Percentiles rank a stretch among this genome's conserved stretches.
These are phyloP conservation scores for Flaveria linearis DNA, from an alignment of 129 eudicot species.

Conservation along the genomic window DNA sequence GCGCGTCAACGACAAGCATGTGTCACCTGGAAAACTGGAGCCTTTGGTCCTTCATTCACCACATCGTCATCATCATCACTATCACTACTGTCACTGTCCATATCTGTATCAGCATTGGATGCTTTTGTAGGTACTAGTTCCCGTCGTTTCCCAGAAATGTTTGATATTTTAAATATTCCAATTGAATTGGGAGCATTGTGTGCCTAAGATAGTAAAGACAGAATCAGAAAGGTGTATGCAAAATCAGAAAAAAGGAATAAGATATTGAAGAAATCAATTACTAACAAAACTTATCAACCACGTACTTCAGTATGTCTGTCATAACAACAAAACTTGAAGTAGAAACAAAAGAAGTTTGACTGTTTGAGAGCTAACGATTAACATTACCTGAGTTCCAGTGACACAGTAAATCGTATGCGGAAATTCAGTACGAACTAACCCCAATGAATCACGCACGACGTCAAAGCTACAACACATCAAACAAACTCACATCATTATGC, in stretches of 20 bases:
- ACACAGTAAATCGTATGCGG: conserved; percentile 85
- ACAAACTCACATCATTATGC: not conserved
- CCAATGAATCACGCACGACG: conserved; percentile 76
- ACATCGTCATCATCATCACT: conserved; percentile 70
- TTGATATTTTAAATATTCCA: conserved; percentile 82
- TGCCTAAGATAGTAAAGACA: conserved; percentile 49
- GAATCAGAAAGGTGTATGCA: not conserved
- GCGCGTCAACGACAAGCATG: not conserved
- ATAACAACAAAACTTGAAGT: not conserved
- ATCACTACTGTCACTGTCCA: conserved; percentile 76
- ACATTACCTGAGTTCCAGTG: conserved; percentile 84
- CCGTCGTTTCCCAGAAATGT: conserved; percentile 80
- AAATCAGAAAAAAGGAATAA: no score
- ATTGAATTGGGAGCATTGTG: conserved; percentile 73
- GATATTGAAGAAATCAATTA: not conserved
- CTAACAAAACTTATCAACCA: not conserved
- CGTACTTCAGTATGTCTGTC: not conserved
- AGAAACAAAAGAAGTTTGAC: not conserved
- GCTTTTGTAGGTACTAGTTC: conserved; percentile 64
- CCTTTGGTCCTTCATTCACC: conserved; percentile 50
- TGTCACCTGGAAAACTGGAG: conserved; percentile 77
- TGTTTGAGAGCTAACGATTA: not conserved
- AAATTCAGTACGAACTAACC: conserved; percentile 83
- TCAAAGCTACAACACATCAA: conserved; percentile 64
- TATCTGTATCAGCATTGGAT: conserved; percentile 59